Evolutionary conservation across 768 basidiomycete genomes (phyloP).

Genomic region (Amanita muscaria): DNA sequence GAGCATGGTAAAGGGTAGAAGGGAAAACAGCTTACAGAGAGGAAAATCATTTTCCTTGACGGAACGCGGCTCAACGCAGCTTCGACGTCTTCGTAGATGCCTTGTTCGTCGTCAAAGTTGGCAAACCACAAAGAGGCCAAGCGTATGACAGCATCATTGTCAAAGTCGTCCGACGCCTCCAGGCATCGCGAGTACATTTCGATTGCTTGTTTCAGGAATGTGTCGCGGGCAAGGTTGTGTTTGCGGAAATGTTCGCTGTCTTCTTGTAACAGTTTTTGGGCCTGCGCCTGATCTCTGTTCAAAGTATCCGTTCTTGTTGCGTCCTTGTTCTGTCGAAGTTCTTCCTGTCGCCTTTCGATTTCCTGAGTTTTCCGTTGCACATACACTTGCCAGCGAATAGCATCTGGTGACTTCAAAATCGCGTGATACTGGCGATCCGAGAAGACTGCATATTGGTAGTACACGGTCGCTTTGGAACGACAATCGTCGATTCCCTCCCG

Average conservation of each 20-base stretch:
- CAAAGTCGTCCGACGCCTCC: slow-evolving; percentile 56
- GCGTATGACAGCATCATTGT: slow-evolving; percentile 71
- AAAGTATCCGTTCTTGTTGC: slow-evolving; percentile 13
- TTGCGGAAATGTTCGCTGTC: slow-evolving; percentile 43
- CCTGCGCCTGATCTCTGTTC: slow-evolving; percentile 20
- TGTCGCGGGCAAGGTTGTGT: slow-evolving; percentile 44
- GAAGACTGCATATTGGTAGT: slow-evolving; percentile 79
- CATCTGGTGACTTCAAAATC: slow-evolving; percentile 61
- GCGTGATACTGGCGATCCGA: slow-evolving; percentile 82
- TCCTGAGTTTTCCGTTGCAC: slow-evolving; percentile 65
- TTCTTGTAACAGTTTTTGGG: slow-evolving; percentile 28
- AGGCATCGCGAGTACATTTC: slow-evolving; percentile 82
- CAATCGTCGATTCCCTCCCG: slow-evolving; percentile 12
- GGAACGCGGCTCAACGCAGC: slow-evolving; percentile 53
- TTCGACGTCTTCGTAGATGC: slow-evolving; percentile 30
- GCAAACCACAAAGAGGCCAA: slow-evolving; percentile 90
- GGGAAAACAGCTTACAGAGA: slow-evolving; percentile 42
- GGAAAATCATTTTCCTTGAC: slow-evolving; percentile 82
- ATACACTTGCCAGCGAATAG: slow-evolving; percentile 60
- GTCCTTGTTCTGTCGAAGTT: slow-evolving; percentile 17
- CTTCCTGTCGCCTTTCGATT: slow-evolving; percentile 42
- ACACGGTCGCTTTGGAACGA: slow-evolving; percentile 47
- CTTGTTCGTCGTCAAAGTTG: slow-evolving; percentile 60
- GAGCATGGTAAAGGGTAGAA: background rate
- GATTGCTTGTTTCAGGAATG: slow-evolving; percentile 68